Evolutionary conservation across 805 yeast genomes (phyloP).

Genomic region (Candida schatavii): DNA sequence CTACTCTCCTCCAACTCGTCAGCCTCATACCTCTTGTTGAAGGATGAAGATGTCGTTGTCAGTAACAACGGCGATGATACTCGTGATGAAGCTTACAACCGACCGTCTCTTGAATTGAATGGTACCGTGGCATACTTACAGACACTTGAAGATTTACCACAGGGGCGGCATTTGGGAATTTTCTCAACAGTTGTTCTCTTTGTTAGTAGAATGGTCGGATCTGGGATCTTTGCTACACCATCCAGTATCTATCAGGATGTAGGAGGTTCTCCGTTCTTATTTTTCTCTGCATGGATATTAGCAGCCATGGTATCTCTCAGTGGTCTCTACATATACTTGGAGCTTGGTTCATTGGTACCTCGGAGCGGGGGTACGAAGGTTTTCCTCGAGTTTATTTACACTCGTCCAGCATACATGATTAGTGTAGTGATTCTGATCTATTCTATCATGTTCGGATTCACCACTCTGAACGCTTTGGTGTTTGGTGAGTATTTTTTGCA

Average conservation of each 20-base stretch:
- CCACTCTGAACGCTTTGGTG: constrained; percentile 53
- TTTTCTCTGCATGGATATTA: constrained; percentile 59
- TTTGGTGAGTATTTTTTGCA: constrained; percentile 60
- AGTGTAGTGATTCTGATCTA: constrained; percentile 50
- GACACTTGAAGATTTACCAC: constrained; percentile 55
- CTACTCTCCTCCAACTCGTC: neutral
- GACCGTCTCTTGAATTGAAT: constrained; percentile 7
- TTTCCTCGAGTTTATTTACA: constrained; percentile 65
- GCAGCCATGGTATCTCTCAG: constrained; percentile 63
- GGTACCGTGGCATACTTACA: constrained; percentile 21
- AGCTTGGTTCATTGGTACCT: constrained; percentile 68
- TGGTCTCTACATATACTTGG: constrained; percentile 65
- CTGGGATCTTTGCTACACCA: constrained; percentile 76
- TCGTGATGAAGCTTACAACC: constrained; percentile 1
- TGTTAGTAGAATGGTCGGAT: constrained; percentile 69
- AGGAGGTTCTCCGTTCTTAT: constrained; percentile 64
- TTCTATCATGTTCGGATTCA: constrained; percentile 53
- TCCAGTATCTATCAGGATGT: constrained; percentile 62
- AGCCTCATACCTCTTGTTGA: neutral
- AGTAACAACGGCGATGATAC: neutral
- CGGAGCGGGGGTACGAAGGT: constrained; percentile 76
- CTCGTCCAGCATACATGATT: constrained; percentile 54
- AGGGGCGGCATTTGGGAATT: constrained; percentile 71
- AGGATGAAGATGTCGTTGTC: neutral
- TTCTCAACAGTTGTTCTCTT: constrained; percentile 63